Percentiles rank a stretch among this genome's conserved stretches.
Conservation (phyloP, 352 stramenopile genomes). For the Globisporangium solare region DNA sequence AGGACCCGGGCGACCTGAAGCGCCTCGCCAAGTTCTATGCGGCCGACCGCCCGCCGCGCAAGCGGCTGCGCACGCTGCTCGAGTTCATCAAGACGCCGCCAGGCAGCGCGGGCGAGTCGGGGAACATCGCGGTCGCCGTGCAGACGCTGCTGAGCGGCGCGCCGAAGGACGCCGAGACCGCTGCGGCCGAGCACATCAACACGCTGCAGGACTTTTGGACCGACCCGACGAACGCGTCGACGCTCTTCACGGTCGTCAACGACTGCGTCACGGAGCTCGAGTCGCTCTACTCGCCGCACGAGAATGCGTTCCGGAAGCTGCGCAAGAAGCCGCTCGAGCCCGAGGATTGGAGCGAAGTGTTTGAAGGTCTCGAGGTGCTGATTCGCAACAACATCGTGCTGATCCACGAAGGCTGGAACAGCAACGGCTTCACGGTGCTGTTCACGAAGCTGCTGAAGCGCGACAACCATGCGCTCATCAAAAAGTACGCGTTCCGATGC, state of each 20-base stretch:
- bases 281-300: constrained; percentile 75
- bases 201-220: constrained; percentile 74
- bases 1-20: constrained; percentile 46
- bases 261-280: constrained; percentile 84
- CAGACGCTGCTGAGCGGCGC: constrained; percentile 55
- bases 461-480: constrained; percentile 87
- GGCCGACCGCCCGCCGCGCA: constrained; percentile 72
- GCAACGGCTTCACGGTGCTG: constrained; percentile 72
- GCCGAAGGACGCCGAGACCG: constrained; percentile 37
- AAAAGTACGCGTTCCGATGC: constrained; percentile 87
- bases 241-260: constrained; percentile 75
- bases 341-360: constrained; percentile 87
- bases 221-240: constrained; percentile 55
- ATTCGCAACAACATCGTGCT: constrained; percentile 65
- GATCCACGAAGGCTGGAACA: constrained; percentile 80
- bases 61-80: constrained; percentile 76
- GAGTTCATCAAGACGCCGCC: constrained; percentile 76
- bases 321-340: constrained; percentile 78
- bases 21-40: constrained; percentile 86
- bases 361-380: constrained; percentile 81
- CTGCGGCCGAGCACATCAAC: constrained; percentile 33
- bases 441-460: constrained; percentile 82
- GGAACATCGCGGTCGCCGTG: constrained; percentile 66
- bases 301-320: constrained; percentile 76
- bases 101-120: constrained; percentile 25